Percentiles rank a stretch among this genome's conserved stretches.
phyloP scores from a whole-genome alignment of 495 filamentous ascomycete genomes.

The Lasiosphaeris hirsuta region DNA sequence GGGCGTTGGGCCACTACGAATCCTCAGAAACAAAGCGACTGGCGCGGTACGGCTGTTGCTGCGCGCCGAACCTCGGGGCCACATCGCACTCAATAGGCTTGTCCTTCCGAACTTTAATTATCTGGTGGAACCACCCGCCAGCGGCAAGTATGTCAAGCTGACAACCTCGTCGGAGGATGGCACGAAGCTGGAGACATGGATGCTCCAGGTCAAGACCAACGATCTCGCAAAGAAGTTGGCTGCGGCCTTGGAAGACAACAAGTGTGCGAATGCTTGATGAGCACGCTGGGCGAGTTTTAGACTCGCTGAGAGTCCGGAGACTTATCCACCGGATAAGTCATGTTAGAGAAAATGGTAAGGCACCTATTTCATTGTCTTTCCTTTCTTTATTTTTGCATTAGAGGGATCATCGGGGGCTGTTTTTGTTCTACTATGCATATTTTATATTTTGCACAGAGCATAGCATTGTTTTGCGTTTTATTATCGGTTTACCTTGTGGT shows the following conservation, averaged over 20 bases:
- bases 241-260: constrained; percentile 45
- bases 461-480: constrained; percentile 12
- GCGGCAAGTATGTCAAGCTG: constrained; percentile 55
- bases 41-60: constrained; percentile 61
- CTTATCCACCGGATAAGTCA: neutral
- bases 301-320: neutral
- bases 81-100: constrained; percentile 63
- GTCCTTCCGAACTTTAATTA: constrained; percentile 59
- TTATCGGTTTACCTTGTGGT: constrained; percentile 4
- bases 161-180: constrained; percentile 50
- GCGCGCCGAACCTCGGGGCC: constrained; percentile 66
- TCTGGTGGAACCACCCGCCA: constrained; percentile 33
- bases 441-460: neutral
- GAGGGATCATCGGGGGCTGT: neutral
- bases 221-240: constrained; percentile 45
- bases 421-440: neutral
- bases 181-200: constrained; percentile 56
- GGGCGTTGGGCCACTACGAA: constrained; percentile 61
- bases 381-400: constrained; percentile 14
- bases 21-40: constrained; percentile 65
- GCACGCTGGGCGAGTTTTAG: neutral
- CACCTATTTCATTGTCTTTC: constrained; percentile 9
- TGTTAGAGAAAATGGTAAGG: constrained; percentile 22
- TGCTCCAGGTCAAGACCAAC: constrained; percentile 58
- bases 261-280: constrained; percentile 38